These are phyloP conservation scores for Yamadazyma tumulicola DNA, from an alignment of 805 yeast genomes.

Conservation along the genomic window DNA sequence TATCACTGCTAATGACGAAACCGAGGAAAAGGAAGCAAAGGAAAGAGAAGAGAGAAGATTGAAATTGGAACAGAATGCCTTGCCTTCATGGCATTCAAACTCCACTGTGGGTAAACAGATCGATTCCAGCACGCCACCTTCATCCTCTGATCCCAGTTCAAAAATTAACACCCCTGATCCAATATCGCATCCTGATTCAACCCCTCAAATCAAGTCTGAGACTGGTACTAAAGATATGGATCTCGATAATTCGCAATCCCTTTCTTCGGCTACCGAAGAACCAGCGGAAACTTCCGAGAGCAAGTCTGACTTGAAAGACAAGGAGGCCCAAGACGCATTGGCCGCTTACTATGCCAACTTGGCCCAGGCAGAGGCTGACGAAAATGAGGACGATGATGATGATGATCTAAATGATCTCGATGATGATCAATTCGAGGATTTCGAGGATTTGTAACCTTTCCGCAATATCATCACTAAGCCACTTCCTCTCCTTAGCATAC, in stretches of 20 bases:
- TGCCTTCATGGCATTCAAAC: conserved; percentile 94
- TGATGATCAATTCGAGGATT: conserved; percentile 29
- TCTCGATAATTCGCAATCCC: not conserved
- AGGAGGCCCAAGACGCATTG: conserved; percentile 67
- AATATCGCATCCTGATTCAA: conserved; percentile 10
- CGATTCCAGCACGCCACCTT: conserved; percentile 47
- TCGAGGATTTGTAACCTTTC: conserved; percentile 14
- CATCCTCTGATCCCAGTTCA: conserved; percentile 9
- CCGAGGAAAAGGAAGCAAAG: conserved; percentile 59
- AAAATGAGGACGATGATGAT: conserved; percentile 53
- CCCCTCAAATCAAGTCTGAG: conserved; percentile 13
- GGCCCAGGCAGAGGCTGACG: conserved; percentile 65
- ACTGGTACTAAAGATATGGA: not conserved
- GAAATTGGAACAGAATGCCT: conserved; percentile 82
- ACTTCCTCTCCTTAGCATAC: no score
- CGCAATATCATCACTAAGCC: no score
- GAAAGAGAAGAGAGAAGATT: conserved; percentile 66
- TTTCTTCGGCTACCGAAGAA: conserved; percentile 1
- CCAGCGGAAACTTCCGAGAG: conserved; percentile 7
- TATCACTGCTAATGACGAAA: conserved; percentile 84
- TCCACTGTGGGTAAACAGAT: conserved; percentile 78
- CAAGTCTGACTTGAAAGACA: conserved; percentile 47
- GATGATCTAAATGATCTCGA: conserved; percentile 30
- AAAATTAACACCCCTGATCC: conserved; percentile 21
- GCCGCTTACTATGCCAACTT: conserved; percentile 69